phyloP scores from a whole-genome alignment of 257 asterid genomes.

The Asclepias syriaca region DNA sequence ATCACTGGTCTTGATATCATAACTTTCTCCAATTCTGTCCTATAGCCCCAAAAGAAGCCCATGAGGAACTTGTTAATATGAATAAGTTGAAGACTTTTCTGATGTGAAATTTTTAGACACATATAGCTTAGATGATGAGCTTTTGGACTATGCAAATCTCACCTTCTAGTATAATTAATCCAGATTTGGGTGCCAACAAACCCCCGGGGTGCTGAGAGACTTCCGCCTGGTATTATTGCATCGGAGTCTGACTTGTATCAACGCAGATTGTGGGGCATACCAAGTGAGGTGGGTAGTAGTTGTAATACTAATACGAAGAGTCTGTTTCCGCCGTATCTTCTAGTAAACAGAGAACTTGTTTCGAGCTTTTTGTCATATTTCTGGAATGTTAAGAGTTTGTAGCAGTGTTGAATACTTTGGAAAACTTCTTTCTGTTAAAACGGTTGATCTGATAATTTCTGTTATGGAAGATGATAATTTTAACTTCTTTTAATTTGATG shows the following conservation, averaged over 20 bases:
- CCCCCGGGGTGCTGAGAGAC: conserved; percentile 84
- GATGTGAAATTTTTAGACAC: neutral
- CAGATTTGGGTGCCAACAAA: conserved; percentile 85
- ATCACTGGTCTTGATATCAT: neutral
- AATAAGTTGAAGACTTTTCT: neutral
- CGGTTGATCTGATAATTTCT: neutral
- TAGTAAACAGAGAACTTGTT: neutral
- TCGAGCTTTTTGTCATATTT: neutral
- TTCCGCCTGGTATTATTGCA: conserved; percentile 65
- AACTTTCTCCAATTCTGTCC: neutral
- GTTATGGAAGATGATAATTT: neutral
- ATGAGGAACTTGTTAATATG: neutral
- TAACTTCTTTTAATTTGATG: neutral
- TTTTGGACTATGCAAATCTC: neutral
- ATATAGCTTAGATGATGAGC: neutral
- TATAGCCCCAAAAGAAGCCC: neutral
- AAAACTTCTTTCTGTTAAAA: neutral
- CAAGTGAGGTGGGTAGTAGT: conserved; percentile 57
- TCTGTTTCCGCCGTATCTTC: conserved; percentile 9
- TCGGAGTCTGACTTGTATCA: conserved; percentile 62
- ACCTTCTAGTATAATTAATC: conserved; percentile 12
- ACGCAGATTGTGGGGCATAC: conserved; percentile 83
- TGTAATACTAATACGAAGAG: conserved; percentile 10
- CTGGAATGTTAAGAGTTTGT: neutral
- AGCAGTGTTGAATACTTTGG: neutral